phyloP scores from a whole-genome alignment of 202 grass and related monocot species.

The Cymbopogon flexuosus region DNA sequence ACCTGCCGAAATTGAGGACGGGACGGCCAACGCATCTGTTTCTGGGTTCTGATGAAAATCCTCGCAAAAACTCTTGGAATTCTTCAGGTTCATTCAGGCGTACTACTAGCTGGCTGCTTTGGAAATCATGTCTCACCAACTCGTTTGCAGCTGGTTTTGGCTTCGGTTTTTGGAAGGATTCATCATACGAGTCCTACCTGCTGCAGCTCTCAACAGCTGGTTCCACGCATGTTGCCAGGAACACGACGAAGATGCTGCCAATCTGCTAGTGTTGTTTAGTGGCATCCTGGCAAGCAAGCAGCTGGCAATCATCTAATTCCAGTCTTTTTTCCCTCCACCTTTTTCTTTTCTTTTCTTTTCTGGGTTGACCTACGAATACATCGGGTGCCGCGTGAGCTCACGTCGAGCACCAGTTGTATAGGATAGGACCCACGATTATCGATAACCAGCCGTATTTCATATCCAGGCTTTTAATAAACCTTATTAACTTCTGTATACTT shows the following conservation, averaged over 20 bases:
- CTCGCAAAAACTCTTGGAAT: not conserved
- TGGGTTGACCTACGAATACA: slow-evolving; percentile 22
- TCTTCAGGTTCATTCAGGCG: not conserved
- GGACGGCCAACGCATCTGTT: too few species aligned
- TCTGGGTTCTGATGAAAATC: not conserved
- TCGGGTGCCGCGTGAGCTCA: not conserved
- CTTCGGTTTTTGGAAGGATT: not conserved
- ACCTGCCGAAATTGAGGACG: not conserved
- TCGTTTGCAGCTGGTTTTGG: not conserved
- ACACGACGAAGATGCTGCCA: slow-evolving; percentile 13
- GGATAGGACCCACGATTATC: not conserved
- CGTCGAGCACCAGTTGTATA: not conserved
- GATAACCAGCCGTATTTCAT: not conserved
- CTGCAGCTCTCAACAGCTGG: slow-evolving; percentile 19
- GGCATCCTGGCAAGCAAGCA: slow-evolving; percentile 9
- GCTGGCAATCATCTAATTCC: slow-evolving; percentile 1
- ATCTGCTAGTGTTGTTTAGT: slow-evolving; percentile 2
- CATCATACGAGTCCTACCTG: not conserved
- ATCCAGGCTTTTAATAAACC: not conserved
- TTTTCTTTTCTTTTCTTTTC: not conserved
- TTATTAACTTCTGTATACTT: not conserved
- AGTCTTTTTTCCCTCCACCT: not conserved
- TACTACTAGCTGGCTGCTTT: not conserved
- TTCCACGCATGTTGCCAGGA: not conserved
- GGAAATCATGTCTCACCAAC: not conserved